phyloP scores from a whole-genome alignment of 441 rosid genomes.

The Lepidium campestre region DNA sequence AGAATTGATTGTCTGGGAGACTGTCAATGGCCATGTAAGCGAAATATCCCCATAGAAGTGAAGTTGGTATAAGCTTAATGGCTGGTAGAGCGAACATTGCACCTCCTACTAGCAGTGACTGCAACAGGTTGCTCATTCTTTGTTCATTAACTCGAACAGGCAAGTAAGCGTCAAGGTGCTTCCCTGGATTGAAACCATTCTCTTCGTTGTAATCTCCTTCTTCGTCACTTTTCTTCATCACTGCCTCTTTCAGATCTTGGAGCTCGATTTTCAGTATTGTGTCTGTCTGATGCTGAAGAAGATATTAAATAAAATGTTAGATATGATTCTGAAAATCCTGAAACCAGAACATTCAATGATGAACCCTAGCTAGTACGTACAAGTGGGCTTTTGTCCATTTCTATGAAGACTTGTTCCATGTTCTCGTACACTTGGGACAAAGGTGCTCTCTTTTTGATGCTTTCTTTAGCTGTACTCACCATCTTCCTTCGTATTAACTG shows the following conservation, averaged over 20 bases:
- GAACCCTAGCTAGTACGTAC: constrained; percentile 28
- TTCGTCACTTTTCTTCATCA: constrained; percentile 36
- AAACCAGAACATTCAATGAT: neutral
- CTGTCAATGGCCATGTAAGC: constrained; percentile 89
- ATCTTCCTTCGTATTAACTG: constrained; percentile 64
- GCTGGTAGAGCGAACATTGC: constrained; percentile 53
- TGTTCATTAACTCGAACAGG: constrained; percentile 83
- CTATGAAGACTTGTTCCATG: constrained; percentile 64
- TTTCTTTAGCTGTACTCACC: constrained; percentile 62
- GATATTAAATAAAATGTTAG: too few relatives aligned
- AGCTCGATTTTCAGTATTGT: constrained; percentile 40
- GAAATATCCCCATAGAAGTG: constrained; percentile 85
- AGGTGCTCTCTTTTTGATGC: constrained; percentile 45
- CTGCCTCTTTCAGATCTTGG: constrained; percentile 53
- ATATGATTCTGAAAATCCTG: too few relatives aligned
- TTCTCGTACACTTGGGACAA: constrained; percentile 57
- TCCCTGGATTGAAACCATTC: constrained; percentile 53
- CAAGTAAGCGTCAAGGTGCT: constrained; percentile 60
- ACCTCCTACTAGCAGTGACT: constrained; percentile 53
- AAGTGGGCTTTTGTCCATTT: constrained; percentile 52
- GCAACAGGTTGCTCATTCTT: constrained; percentile 66
- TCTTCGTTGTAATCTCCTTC: constrained; percentile 23
- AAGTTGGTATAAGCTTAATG: constrained; percentile 59
- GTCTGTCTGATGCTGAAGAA: too few relatives aligned
- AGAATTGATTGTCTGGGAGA: constrained; percentile 81